Evolutionary conservation across 768 basidiomycete species (phyloP).

Genomic region (Tubosaeta brunneosetosa): DNA sequence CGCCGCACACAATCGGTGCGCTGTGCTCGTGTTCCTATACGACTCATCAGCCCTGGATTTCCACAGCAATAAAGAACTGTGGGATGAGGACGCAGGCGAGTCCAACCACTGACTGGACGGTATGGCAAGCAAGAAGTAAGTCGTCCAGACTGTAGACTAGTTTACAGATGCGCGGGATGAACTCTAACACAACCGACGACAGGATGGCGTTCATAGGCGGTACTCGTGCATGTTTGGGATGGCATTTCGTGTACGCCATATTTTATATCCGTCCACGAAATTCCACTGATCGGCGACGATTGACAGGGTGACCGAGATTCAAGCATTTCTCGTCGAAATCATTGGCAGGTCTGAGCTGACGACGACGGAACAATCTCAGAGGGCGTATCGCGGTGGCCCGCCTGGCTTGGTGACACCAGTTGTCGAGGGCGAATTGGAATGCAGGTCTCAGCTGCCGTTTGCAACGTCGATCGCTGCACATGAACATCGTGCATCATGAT

Average conservation of each 20-base stretch:
- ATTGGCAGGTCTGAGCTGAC: background rate
- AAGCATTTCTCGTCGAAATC: no score
- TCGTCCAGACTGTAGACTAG: background rate
- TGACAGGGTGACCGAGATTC: no score
- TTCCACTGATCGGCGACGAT: no score
- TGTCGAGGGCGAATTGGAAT: background rate
- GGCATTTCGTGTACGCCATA: background rate
- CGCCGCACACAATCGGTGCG: background rate
- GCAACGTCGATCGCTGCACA: conserved; percentile 16
- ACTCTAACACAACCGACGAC: background rate
- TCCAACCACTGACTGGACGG: background rate
- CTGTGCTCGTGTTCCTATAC: background rate
- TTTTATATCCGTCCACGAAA: background rate
- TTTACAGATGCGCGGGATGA: background rate
- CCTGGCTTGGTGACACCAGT: conserved; percentile 29
- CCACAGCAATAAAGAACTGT: background rate
- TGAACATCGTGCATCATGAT: background rate
- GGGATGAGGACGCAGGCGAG: background rate
- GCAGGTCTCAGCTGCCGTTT: conserved; percentile 27
- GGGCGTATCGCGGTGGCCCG: background rate
- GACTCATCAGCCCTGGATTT: background rate
- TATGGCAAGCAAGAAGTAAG: background rate
- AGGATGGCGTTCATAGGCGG: background rate
- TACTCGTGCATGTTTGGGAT: no score
- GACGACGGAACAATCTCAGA: background rate